phyloP scores from a whole-genome alignment of 805 yeast genomes.

The Myxozyma udenii region DNA sequence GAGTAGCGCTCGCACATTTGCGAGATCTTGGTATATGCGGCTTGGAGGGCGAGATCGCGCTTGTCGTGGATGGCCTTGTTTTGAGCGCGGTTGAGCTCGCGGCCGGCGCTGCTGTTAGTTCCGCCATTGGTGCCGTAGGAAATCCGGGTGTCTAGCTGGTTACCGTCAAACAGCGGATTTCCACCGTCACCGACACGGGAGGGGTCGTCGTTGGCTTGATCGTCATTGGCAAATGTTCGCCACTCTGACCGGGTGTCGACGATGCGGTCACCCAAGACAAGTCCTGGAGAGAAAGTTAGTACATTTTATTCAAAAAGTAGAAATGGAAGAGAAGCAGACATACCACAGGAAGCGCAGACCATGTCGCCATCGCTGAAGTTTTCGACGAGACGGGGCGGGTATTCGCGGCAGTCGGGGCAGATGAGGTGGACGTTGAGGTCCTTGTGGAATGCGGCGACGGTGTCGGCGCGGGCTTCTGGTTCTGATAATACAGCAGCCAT shows the following conservation, averaged over 20 bases:
- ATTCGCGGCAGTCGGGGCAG: constrained; percentile 94
- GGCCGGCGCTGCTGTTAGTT: constrained; percentile 72
- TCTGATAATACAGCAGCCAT: too few relatives aligned
- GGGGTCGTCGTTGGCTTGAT: constrained; percentile 97
- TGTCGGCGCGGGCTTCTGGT: too few relatives aligned
- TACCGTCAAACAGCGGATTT: constrained; percentile 88
- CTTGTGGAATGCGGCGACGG: constrained; percentile 32
- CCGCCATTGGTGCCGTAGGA: constrained; percentile 82
- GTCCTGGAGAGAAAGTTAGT: constrained; percentile 24
- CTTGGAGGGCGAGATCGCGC: constrained; percentile 80
- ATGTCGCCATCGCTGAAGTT: constrained; percentile 96
- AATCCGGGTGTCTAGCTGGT: constrained; percentile 90
- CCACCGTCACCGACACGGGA: constrained; percentile 99
- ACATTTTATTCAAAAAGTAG: neutral
- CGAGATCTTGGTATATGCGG: constrained; percentile 86
- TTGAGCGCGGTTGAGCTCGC: constrained; percentile 88
- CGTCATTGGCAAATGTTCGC: constrained; percentile 98
- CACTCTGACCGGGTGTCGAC: constrained; percentile 97
- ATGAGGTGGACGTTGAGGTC: constrained; percentile 81
- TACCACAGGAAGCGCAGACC: constrained; percentile 93
- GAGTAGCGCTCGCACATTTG: constrained; percentile 97
- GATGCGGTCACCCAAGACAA: constrained; percentile 84
- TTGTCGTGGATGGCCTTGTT: constrained; percentile 78
- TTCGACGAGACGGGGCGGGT: constrained; percentile 93
- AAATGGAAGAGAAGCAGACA: neutral